Evolutionary conservation across 1,284 basidiomycete genomes (phyloP).

Genomic region (Gomphus bonarii): DNA sequence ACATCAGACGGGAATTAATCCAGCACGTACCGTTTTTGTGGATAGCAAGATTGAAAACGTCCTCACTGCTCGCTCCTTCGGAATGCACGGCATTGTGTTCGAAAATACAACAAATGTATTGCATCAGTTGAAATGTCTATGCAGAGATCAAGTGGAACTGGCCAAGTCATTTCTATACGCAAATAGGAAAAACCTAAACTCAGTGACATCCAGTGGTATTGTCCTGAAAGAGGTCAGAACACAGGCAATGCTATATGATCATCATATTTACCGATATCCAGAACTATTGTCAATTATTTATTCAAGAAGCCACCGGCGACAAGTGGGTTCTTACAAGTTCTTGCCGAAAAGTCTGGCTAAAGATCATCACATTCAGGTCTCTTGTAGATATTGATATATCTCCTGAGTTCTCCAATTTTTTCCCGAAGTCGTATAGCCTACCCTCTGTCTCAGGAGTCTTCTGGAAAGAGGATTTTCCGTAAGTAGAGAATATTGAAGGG

Average conservation of each 20-base stretch:
- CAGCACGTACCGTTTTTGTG: conserved; percentile 37
- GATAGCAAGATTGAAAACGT: conserved; percentile 53
- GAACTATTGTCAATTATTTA: conserved; percentile 22
- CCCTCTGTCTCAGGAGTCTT: no score
- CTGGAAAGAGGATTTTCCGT: no score
- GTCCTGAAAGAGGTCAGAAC: conserved; percentile 39
- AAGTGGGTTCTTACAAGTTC: conserved; percentile 24
- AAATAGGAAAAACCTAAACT: conserved; percentile 33
- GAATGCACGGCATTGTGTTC: conserved; percentile 46
- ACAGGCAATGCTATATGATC: conserved; percentile 22
- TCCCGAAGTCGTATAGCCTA: no score
- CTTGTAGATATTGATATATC: no score
- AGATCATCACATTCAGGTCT: no score
- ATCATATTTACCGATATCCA: neutral
- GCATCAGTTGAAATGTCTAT: conserved; percentile 34
- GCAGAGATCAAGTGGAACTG: conserved; percentile 35
- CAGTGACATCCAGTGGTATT: conserved; percentile 33
- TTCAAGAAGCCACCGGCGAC: conserved; percentile 44
- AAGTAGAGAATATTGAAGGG: no score
- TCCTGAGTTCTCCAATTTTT: no score
- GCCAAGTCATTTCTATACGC: conserved; percentile 30
- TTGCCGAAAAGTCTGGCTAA: no score
- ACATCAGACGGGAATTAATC: conserved; percentile 30
- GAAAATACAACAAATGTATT: conserved; percentile 30
- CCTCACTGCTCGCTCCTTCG: conserved; percentile 44